These are phyloP conservation scores for Knoxia roxburghii DNA, from an alignment of 257 asterid species.

Conservation along the genomic window DNA sequence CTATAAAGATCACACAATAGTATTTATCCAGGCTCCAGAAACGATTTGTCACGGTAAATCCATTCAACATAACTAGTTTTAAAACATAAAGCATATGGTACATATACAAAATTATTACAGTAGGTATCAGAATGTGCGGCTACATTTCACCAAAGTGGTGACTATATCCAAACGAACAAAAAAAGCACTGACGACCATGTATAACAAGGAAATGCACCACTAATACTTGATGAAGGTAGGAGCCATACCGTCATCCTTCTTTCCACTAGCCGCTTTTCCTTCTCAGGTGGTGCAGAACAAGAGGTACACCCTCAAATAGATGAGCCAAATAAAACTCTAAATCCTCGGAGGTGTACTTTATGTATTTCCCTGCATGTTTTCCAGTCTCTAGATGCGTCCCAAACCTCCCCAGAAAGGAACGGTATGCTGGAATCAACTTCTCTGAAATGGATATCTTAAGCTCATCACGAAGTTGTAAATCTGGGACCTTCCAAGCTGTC, in stretches of 20 bases:
- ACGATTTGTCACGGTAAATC: constrained; percentile 22
- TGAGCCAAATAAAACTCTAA: constrained; percentile 75
- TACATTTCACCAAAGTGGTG: constrained; percentile 26
- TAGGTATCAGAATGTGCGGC: constrained; percentile 29
- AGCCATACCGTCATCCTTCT: constrained; percentile 36
- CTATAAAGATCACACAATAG: background rate
- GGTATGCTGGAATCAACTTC: constrained; percentile 90
- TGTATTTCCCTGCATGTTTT: constrained; percentile 73
- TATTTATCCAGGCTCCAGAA: background rate
- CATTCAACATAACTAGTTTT: constrained; percentile 26
- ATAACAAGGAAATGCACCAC: constrained; percentile 26
- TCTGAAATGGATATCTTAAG: constrained; percentile 89
- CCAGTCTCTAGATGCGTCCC: constrained; percentile 86
- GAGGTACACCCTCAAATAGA: constrained; percentile 93
- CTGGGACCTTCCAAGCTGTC: constrained; percentile 95
- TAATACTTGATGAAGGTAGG: constrained; percentile 29
- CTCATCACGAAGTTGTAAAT: constrained; percentile 93
- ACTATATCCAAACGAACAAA: constrained; percentile 34
- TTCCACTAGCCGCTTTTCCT: constrained; percentile 67
- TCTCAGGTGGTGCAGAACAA: constrained; percentile 72
- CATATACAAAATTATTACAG: constrained; percentile 50
- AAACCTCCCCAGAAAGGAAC: constrained; percentile 82
- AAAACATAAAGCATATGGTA: constrained; percentile 19
- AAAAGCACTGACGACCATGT: constrained; percentile 19
- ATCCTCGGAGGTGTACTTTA: constrained; percentile 78